Evolutionary conservation across 208 protist species (phyloP), one percentile per base, ranked within the genome.

Genomic region (Eutreptiella sp.): DNA sequence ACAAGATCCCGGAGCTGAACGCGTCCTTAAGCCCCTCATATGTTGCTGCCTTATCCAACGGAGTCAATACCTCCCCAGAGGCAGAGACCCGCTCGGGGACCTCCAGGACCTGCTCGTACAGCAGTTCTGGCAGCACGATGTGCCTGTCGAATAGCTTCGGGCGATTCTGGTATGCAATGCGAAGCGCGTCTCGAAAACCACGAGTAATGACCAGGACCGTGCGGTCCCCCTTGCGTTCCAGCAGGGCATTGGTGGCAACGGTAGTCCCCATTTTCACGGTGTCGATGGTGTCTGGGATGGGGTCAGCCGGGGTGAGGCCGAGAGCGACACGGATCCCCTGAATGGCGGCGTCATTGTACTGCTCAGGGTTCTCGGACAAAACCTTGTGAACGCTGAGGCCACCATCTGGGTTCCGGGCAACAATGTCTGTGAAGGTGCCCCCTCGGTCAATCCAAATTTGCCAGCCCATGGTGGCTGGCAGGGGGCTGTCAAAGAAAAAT

Each of bases 251-350:
- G 0, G 94, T 97, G 11, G 90, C 94, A 28, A 97, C 89, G 0
- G 92, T 96, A 2, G 92, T 96, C 57, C 91, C 93, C 93, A 97
- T 96, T 36, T 92, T 81, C 32, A 94, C 90, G 32, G 73, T 89
- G 47, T 83, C 87, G 62, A 96, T 83, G 42, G 77, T 58, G 3
- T 32, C 60, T 45, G 88, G 66, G 11, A 94, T 69, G 31, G 41
- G 38, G n/a, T 54, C 54, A 38, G 59, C 68, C 48, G 38, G 42
- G 24, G 68, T 61, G 31, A 73, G 53, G 21, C 31, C 52, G 52
- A 97, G 48, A 14, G 95, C 80, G 32, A 88, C 73, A 19, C 89
- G 80, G 47, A 97, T 96, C 47, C 89, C 92, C 58, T 97, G 92
- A 34, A 82, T 73, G 32, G 94, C 90, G n/a, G 92, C 92, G 70